These are phyloP conservation scores for Xerocomus amazonicus DNA, from an alignment of 1,284 basidiomycete genomes.

Conservation along the genomic window DNA sequence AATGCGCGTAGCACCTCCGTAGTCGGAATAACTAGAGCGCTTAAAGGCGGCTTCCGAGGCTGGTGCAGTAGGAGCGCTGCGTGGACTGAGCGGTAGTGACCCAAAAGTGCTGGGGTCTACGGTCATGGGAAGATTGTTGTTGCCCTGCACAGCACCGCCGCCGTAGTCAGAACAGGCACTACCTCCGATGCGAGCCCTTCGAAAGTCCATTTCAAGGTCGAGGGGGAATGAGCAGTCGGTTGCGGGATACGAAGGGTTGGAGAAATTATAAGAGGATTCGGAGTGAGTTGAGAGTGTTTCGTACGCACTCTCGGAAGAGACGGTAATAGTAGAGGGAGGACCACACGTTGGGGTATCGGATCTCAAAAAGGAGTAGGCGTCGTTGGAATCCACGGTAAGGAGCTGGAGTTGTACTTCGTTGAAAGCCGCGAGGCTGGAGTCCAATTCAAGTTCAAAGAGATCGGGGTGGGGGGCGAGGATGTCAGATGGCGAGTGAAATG, in stretches of 20 bases:
- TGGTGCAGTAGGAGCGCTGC: constrained; percentile 46
- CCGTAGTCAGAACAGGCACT: constrained; percentile 51
- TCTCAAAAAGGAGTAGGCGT: constrained; percentile 59
- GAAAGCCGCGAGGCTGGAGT: constrained; percentile 61
- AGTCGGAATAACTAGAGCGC: constrained; percentile 62
- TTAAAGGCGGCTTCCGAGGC: constrained; percentile 35
- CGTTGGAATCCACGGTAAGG: constrained; percentile 57
- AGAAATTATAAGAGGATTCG: constrained; percentile 65
- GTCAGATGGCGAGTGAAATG: constrained; percentile 62
- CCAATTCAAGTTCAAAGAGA: constrained; percentile 77
- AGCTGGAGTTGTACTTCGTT: constrained; percentile 61
- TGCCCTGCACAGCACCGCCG: constrained; percentile 37
- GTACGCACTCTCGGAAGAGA: constrained; percentile 71
- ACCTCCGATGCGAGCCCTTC: constrained; percentile 51
- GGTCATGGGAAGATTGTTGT: constrained; percentile 38
- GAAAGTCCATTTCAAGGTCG: constrained; percentile 71
- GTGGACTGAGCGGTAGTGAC: constrained; percentile 56
- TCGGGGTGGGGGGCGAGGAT: constrained; percentile 72
- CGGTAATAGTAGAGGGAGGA: constrained; percentile 73
- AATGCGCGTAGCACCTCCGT: constrained; percentile 48
- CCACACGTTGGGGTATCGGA: constrained; percentile 62
- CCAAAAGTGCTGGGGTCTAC: constrained; percentile 54
- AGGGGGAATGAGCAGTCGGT: constrained; percentile 52
- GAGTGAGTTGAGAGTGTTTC: constrained; percentile 65
- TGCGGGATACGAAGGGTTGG: constrained; percentile 47